Evolutionary conservation across 352 stramenopile genomes (phyloP).

Genomic region (Thalassiosira mediterranea): DNA sequence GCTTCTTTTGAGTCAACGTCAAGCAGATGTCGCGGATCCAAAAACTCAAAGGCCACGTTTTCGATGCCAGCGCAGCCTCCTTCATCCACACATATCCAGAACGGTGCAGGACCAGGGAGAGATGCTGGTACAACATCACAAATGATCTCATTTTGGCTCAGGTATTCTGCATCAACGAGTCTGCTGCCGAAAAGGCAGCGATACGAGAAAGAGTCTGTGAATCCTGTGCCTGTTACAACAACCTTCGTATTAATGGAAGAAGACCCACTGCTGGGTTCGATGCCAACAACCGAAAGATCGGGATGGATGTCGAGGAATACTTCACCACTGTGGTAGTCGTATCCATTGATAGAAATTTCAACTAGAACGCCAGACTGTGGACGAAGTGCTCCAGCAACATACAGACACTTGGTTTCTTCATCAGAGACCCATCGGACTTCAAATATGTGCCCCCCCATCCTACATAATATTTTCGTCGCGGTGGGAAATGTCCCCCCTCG

Average conservation of each 20-base stretch:
- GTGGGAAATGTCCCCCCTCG: slow-evolving; percentile 27
- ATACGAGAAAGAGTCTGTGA: slow-evolving; percentile 40
- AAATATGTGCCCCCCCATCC: slow-evolving; percentile 22
- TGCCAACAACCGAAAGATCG: slow-evolving; percentile 32
- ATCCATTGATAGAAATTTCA: slow-evolving; percentile 44
- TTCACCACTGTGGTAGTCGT: slow-evolving; percentile 34
- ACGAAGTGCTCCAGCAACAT: background rate
- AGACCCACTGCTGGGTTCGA: slow-evolving; percentile 31
- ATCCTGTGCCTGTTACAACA: slow-evolving; percentile 37
- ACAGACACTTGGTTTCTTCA: slow-evolving; percentile 29
- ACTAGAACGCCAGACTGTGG: background rate
- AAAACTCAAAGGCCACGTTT: slow-evolving; percentile 38
- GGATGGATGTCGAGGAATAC: slow-evolving; percentile 22
- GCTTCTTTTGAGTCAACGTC: too few species aligned
- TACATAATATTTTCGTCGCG: slow-evolving; percentile 27
- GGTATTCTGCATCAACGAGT: slow-evolving; percentile 28
- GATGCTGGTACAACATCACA: slow-evolving; percentile 20
- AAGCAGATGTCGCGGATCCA: slow-evolving; percentile 31
- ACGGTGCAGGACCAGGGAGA: slow-evolving; percentile 24
- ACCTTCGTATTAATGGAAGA: slow-evolving; percentile 17
- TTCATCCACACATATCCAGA: slow-evolving; percentile 47
- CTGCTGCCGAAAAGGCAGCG: slow-evolving; percentile 45
- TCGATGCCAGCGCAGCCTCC: slow-evolving; percentile 36
- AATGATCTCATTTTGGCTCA: slow-evolving; percentile 30
- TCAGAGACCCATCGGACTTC: slow-evolving; percentile 38